These are phyloP conservation scores for Handroanthus guayacan DNA, from an alignment of 257 asterid species.

Conservation along the genomic window DNA sequence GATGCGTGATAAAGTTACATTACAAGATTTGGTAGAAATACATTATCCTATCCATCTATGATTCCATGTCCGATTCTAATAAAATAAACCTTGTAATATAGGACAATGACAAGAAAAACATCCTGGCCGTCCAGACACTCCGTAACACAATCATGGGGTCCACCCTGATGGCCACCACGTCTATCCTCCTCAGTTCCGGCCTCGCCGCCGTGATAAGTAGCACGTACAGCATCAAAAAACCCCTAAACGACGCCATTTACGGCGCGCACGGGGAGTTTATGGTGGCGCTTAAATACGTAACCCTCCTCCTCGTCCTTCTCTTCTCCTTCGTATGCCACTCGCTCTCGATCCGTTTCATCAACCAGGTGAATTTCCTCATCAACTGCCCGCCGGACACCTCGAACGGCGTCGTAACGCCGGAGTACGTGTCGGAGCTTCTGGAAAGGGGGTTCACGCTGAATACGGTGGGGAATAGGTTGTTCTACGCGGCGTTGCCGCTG, in stretches of 20 bases:
- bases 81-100: conserved; percentile 32
- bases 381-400: conserved; percentile 65
- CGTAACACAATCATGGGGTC: conserved; percentile 92
- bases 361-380: conserved; percentile 87
- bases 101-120: conserved; percentile 96
- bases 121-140: conserved; percentile 85
- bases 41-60: no score
- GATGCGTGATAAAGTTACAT: no score
- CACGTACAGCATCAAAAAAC: conserved; percentile 86
- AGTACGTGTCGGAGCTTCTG: conserved; percentile 71
- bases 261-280: conserved; percentile 97
- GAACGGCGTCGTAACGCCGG: conserved; percentile 54
- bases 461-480: conserved; percentile 77
- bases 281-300: conserved; percentile 79
- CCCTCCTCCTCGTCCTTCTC: conserved; percentile 68
- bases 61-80: not conserved
- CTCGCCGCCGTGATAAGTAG: conserved; percentile 95
- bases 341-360: conserved; percentile 76
- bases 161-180: conserved; percentile 93
- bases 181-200: conserved; percentile 81
- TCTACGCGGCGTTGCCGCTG: conserved; percentile 82
- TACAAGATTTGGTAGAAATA: no score
- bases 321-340: conserved; percentile 87
- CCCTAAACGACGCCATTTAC: conserved; percentile 71
- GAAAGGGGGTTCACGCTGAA: conserved; percentile 72